Evolutionary conservation across 164 flowering plant species (phyloP).

Genomic region (grape (Vitis vinifera)): ASM3070453v1 NC_081819.1:15609501-15610000

Average conservation of each 20-base stretch:
- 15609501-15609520: not conserved
- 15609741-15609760: not conserved
- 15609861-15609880: not conserved
- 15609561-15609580: not conserved
- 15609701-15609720: not conserved
- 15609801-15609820: not conserved
- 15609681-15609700: not conserved
- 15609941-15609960: too few species aligned
- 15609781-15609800: too few species aligned
- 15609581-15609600: not conserved
- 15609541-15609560: not conserved
- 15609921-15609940: too few species aligned
- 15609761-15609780: too few species aligned
- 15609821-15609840: not conserved
- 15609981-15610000: too few species aligned
- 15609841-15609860: not conserved
- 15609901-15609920: too few species aligned
- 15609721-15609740: not conserved
- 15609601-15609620: not conserved
- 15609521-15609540: not conserved
- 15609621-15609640: not conserved
- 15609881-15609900: too few species aligned
- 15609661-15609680: not conserved
- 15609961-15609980: too few species aligned
- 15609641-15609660: not conserved